Base-by-base conservation (phyloP, 257 asterid species). In the Plantago ovata region DNA sequence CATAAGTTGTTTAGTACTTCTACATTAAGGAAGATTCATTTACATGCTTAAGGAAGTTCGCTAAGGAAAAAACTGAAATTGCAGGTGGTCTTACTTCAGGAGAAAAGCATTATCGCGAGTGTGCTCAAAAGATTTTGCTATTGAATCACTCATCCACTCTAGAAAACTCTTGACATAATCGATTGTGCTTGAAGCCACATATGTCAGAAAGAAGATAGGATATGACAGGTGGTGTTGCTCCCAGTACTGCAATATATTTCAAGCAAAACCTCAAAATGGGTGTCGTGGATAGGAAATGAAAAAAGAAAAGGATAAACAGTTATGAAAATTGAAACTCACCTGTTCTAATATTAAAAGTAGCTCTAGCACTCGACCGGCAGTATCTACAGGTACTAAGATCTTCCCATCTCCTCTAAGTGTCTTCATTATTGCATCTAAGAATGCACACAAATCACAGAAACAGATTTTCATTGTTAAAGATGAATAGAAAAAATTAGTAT, bases 351-450 rank as follows among this genome's bases (percentile, higher is more conserved):
- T 75, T 68, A 93, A 75, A 74, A 89, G 62, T 48, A 93, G 79
- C 90, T 93, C 99, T 76, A 93, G 69, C 64, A 89, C 96, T 69
- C 99, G 87, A 60, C 99, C 99, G 75, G 97, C 94, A 74, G 97
- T 79, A 72, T 93, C 97, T 61, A 93, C 94, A 16, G 99, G 99
- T 23, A 93, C 64, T 66, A 93, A 76, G 70, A 93, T 80, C 60
- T 89, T 93, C 70, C 97, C 99, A 67, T 77, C 89, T 41, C 74
- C 72, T 68, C 87, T 79, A 61, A 89, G 63, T 52, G 94, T 74
- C 79, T 71, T 89, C 68, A 80, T 64, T 62, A 93, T 82, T 69
- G 78, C 66, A 73, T 89, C 98, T 92, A 69, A 52, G n/a, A 53
- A 49, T 49, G 33, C 60, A 72, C 36, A 71, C 46, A 46, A 69